Base-by-base conservation (phyloP, 805 yeast species). In the Cyberlindnera misumaiensis region DNA sequence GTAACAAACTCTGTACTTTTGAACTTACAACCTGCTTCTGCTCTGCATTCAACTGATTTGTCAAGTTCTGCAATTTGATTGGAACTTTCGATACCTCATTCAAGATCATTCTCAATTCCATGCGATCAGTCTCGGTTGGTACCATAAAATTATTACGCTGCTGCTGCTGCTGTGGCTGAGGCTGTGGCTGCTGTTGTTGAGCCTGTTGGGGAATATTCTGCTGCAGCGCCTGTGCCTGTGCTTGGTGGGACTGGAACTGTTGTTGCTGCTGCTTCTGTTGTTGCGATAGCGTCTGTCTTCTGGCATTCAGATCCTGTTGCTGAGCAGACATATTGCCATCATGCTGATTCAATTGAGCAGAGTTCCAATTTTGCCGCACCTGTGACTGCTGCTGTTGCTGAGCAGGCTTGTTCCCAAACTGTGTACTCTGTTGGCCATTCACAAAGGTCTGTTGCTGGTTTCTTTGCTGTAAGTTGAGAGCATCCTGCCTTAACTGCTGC, bases 11-110 rank as follows among this genome's bases (percentile, higher is more conserved):
- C 32, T 65, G 67, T 48, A 77, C 69, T 18, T 74, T 68, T 15
- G 77, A 74, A 31, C 73, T 65, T 17, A 81, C 81, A 35, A 65
- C 65, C 29, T 66, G 71, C 59, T 82, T 83, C 48, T 85, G 90
- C 24, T 74, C 79, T 20, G 70, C 75, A 1, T 80, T 61, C 36
- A 87, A 64, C 32, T 70, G 61, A 51, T 67, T 67, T 0, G 93
- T 80, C 38, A 83, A 70, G 51, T 83, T 84, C 39, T 77, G 76
- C 41, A 85, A 58, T 30, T 77, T 73, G 28, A 84, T 72, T 10
- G 85, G 82, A 35, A 79, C 75, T 18, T 73, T 66, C 0, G 83
- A 67, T 2, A 83, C 88, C 43, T 83, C 94, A 26, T 76, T 81
- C 41, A 79, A 70, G 31, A 88, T 71, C 40, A 70, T 71, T 42